A percentile compares a stretch with the other conserved stretches of the same genome.
Conservation (phyloP, 805 yeast genomes). For the Hanseniaspora hatyaiensis region DNA sequence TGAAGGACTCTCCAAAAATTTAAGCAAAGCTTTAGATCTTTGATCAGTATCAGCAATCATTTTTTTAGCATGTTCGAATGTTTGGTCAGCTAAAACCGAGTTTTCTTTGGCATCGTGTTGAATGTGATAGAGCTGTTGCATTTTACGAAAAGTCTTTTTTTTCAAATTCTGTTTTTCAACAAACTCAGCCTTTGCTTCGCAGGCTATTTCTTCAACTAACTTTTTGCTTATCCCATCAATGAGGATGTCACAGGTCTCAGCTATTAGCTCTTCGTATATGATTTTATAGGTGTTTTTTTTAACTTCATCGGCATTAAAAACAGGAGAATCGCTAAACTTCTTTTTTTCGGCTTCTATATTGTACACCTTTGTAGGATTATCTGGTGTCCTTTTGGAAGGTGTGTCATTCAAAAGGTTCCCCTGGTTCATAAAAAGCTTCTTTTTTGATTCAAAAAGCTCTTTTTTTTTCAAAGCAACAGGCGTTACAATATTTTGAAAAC, state of each 20-base stretch:
- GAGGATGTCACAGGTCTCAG: background rate
- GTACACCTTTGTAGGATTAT: background rate
- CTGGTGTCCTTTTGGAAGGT: constrained; percentile 4
- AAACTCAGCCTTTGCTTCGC: constrained; percentile 38
- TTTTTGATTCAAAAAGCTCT: background rate
- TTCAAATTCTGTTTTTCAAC: constrained; percentile 28
- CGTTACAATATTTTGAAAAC: too few relatives aligned
- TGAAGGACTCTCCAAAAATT: constrained; percentile 5
- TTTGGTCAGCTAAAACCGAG: constrained; percentile 31
- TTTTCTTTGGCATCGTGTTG: too few relatives aligned
- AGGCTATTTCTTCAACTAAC: background rate
- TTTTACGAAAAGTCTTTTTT: constrained; percentile 23
- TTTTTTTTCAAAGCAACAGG: too few relatives aligned
- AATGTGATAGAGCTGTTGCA: too few relatives aligned
- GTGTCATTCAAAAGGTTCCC: background rate
- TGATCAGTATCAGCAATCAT: constrained; percentile 29
- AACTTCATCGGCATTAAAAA: background rate
- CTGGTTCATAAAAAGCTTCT: too few relatives aligned
- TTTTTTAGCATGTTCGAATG: constrained; percentile 30
- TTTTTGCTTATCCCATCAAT: background rate
- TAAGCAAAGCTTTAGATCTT: constrained; percentile 20
- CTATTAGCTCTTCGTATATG: constrained; percentile 14
- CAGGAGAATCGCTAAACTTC: constrained; percentile 9
- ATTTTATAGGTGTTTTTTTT: constrained; percentile 15
- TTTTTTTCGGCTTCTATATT: constrained; percentile 9